Evolutionary conservation across 129 eudicot species (phyloP).

Genomic region (Arctium minus): DNA sequence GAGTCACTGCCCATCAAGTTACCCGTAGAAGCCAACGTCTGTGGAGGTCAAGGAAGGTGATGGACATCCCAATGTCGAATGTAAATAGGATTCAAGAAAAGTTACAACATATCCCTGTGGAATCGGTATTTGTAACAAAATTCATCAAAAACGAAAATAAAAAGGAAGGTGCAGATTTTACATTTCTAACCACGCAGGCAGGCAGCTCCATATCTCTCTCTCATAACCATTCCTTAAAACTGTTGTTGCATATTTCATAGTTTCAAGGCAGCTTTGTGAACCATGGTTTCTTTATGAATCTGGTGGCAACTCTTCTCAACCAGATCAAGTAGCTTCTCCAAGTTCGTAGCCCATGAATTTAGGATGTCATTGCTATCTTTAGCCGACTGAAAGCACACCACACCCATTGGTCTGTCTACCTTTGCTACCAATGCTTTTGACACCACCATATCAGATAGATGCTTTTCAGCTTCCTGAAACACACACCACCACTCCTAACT

Average conservation of each 20-base stretch:
- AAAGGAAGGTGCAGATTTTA: background rate
- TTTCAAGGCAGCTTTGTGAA: conserved; percentile 73
- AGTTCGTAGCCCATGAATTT: conserved; percentile 82
- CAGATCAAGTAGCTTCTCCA: conserved; percentile 92
- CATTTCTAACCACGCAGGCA: background rate
- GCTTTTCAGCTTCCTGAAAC: conserved; percentile 77
- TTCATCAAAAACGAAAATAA: background rate
- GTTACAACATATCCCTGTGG: background rate
- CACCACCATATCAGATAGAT: conserved; percentile 88
- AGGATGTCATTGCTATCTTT: conserved; percentile 84
- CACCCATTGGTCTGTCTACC: conserved; percentile 79
- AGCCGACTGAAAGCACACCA: conserved; percentile 62
- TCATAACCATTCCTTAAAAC: background rate
- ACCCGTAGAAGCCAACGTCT: background rate
- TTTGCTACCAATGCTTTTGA: conserved; percentile 85
- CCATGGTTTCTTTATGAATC: conserved; percentile 97
- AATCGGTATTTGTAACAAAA: background rate
- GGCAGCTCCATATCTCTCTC: background rate
- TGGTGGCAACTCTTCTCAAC: conserved; percentile 99
- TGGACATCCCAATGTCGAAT: background rate
- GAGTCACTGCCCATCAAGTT: background rate
- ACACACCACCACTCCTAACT: background rate
- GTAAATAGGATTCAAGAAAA: background rate
- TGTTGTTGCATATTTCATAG: conserved; percentile 12
- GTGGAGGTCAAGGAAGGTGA: background rate